Conservation (phyloP, 768 basidiomycete genomes). For the Polyporus arcularius region DNA sequence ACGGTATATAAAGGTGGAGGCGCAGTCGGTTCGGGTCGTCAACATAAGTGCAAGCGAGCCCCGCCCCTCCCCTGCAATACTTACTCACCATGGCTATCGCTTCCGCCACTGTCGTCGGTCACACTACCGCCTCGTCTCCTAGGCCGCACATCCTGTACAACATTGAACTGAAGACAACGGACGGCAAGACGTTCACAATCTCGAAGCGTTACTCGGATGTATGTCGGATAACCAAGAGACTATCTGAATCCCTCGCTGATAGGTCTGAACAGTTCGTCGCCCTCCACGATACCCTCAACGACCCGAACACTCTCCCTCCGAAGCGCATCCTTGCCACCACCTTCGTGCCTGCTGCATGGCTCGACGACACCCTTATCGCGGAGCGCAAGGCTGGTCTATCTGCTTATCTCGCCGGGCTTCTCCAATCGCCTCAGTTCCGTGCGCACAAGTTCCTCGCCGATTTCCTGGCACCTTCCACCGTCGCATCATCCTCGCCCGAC, state of each 20-base stretch:
- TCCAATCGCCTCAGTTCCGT: slow-evolving; percentile 39
- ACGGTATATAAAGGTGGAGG: slow-evolving; percentile 6
- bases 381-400: slow-evolving; percentile 52
- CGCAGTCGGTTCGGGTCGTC: not conserved
- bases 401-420: slow-evolving; percentile 42
- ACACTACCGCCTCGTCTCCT: slow-evolving; percentile 49
- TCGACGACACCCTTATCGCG: slow-evolving; percentile 51
- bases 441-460: slow-evolving; percentile 35
- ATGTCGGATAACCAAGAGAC: not conserved
- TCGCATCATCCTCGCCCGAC: slow-evolving; percentile 19
- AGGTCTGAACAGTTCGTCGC: slow-evolving; percentile 35
- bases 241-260: not conserved
- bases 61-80: not conserved
- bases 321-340: slow-evolving; percentile 51
- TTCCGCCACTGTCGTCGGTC: slow-evolving; percentile 37
- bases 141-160: slow-evolving; percentile 50
- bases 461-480: slow-evolving; percentile 39
- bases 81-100: slow-evolving; percentile 10
- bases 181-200: slow-evolving; percentile 33
- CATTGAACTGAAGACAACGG: slow-evolving; percentile 38
- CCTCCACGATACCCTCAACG: slow-evolving; percentile 44
- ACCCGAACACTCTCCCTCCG: slow-evolving; percentile 47
- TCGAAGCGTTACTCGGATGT: slow-evolving; percentile 50
- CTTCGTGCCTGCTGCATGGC: slow-evolving; percentile 54
- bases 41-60: not conserved